A percentile compares a stretch with the other conserved stretches of the same genome.
Evolutionary conservation across 768 basidiomycete genomes (phyloP).

Genomic region (Naganishia antarctica): DNA sequence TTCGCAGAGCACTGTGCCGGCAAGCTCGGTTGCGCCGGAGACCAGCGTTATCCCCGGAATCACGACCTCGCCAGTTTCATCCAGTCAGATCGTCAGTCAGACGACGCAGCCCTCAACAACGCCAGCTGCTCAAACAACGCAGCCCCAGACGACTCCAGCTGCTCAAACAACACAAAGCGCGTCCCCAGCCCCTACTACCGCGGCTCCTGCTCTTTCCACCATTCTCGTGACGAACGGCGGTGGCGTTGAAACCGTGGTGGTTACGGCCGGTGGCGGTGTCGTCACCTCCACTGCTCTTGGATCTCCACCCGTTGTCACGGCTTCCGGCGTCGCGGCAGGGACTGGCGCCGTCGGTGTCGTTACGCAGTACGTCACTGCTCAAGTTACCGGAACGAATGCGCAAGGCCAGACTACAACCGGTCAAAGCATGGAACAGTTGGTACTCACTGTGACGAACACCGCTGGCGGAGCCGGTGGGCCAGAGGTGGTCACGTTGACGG

Average conservation of each 20-base stretch:
- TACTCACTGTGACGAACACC: conserved; percentile 16
- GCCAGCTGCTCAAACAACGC: not conserved
- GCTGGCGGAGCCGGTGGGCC: not conserved
- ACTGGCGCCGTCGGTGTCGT: not conserved
- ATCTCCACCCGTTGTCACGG: not conserved
- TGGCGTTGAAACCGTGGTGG: not conserved
- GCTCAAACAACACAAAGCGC: not conserved
- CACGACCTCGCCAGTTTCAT: not conserved
- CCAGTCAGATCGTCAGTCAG: not conserved
- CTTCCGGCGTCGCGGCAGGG: not conserved
- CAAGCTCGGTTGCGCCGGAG: not conserved
- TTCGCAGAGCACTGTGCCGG: not conserved
- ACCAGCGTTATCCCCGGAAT: not conserved
- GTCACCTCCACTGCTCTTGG: conserved; percentile 13
- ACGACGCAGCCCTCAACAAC: not conserved
- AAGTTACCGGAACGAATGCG: conserved; percentile 6
- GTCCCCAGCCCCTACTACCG: not conserved
- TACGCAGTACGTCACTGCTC: conserved; percentile 19
- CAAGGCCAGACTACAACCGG: conserved; percentile 9
- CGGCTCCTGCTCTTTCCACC: not conserved
- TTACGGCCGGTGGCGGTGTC: not conserved
- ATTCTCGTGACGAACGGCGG: not conserved
- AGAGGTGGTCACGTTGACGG: conserved; percentile 19
- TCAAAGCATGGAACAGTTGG: not conserved
- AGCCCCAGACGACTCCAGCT: not conserved